These are phyloP conservation scores for Amaranthus palmeri DNA, from an alignment of 148 eudicot genomes.

Conservation along the genomic window DNA sequence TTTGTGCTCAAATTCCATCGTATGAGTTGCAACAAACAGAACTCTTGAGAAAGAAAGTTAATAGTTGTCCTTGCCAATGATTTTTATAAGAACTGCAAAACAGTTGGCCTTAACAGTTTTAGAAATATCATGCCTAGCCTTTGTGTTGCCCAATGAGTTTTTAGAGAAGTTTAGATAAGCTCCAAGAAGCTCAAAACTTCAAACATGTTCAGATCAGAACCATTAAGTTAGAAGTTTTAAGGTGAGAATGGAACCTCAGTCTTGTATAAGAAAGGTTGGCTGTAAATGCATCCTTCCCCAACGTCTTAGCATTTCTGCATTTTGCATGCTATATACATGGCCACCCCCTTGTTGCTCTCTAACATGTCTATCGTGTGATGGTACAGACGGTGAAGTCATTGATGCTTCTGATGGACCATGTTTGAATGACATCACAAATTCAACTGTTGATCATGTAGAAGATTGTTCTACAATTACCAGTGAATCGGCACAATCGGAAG, in stretches of 20 bases:
- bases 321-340: not conserved
- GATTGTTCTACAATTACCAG: slow-evolving; percentile 42
- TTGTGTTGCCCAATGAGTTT: not conserved
- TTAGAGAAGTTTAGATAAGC: no score
- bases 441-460: slow-evolving; percentile 20
- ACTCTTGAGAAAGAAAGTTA: no score
- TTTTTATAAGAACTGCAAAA: no score
- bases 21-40: no score
- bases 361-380: slow-evolving; percentile 22
- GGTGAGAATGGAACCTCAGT: not conserved
- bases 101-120: no score
- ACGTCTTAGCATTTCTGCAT: not conserved
- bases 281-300: not conserved
- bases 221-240: not conserved
- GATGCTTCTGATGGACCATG: slow-evolving; percentile 20
- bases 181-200: no score
- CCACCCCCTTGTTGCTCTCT: not conserved
- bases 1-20: no score
- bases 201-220: no score
- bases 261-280: no score
- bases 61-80: no score
- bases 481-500: slow-evolving; percentile 42
- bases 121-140: not conserved
- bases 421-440: slow-evolving; percentile 11
- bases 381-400: slow-evolving; percentile 36